Evolutionary conservation across 192 early-diverging fungal genomes (phyloP).

Genomic region (Coemansia sp.): DNA sequence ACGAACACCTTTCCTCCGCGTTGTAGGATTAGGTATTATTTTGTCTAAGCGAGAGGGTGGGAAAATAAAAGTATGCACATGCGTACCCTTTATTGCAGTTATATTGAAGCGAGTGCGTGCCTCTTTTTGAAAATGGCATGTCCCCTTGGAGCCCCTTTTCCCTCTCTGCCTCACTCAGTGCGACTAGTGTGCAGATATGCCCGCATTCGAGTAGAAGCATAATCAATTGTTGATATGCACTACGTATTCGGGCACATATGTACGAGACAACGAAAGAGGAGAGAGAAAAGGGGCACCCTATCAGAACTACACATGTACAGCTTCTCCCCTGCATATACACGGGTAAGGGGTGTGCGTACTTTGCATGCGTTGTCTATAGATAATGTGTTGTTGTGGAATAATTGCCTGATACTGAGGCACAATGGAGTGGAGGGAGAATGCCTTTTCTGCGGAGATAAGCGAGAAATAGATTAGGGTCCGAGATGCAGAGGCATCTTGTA

Average conservation of each 20-base stretch:
- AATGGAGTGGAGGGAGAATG: not conserved
- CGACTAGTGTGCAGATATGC: not conserved
- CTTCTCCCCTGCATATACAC: not conserved
- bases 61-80: not conserved
- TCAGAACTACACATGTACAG: not conserved
- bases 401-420: not conserved
- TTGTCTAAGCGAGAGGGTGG: not conserved
- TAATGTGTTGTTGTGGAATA: not conserved
- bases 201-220: not conserved
- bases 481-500: not conserved
- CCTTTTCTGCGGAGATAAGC: not conserved
- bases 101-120: not conserved
- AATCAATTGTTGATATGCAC: not conserved
- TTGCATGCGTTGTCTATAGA: not conserved
- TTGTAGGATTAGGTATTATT: not conserved
- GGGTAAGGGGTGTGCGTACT: not conserved
- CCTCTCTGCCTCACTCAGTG: not conserved
- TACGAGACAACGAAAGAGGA: not conserved
- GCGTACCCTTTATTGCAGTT: not conserved
- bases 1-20: not conserved
- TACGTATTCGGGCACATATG: not conserved
- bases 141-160: not conserved
- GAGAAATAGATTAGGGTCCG: not conserved
- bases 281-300: slow-evolving; percentile 2
- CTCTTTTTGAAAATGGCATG: too few relatives aligned